A percentile compares a stretch with the other conserved stretches of the same genome.
Evolutionary conservation across 2,329 filamentous ascomycete genomes (phyloP).

Genomic region (Aspergillus thermomutatus): DNA sequence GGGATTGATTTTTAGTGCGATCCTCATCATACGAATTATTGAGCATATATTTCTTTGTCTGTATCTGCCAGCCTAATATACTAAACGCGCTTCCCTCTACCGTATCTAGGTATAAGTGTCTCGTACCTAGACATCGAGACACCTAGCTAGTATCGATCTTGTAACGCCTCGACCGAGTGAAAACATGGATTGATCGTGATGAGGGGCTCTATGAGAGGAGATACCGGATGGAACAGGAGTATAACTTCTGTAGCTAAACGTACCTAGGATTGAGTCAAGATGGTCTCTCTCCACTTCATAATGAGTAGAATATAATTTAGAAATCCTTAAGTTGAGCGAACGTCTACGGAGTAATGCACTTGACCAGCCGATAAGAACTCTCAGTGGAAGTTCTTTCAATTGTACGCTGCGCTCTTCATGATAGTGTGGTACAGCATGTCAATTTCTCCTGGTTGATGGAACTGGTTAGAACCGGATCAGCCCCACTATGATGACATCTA

Average conservation of each 20-base stretch:
- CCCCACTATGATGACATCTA: conserved; percentile 5
- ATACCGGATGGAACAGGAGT: neutral
- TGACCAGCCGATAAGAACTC: neutral
- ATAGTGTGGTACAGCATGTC: neutral
- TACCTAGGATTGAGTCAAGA: neutral
- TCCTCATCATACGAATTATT: neutral
- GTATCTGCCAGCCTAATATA: neutral
- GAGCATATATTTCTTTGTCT: neutral
- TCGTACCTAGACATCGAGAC: too few relatives aligned
- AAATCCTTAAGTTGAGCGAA: neutral
- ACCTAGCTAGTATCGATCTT: neutral
- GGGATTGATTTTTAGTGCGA: neutral
- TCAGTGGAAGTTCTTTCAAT: neutral
- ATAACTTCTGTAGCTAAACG: neutral
- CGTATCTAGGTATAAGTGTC: neutral
- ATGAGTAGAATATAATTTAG: neutral
- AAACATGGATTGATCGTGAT: neutral
- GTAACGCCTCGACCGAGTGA: neutral
- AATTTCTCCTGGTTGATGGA: neutral
- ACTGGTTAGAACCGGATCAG: conserved; percentile 1
- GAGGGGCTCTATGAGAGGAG: neutral
- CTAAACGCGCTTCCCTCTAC: neutral
- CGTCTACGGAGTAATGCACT: neutral
- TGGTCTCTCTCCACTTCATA: neutral
- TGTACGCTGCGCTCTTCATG: neutral